Base-by-base conservation (phyloP, 352 stramenopile genomes). In the Phytophthora fragariae region DNA sequence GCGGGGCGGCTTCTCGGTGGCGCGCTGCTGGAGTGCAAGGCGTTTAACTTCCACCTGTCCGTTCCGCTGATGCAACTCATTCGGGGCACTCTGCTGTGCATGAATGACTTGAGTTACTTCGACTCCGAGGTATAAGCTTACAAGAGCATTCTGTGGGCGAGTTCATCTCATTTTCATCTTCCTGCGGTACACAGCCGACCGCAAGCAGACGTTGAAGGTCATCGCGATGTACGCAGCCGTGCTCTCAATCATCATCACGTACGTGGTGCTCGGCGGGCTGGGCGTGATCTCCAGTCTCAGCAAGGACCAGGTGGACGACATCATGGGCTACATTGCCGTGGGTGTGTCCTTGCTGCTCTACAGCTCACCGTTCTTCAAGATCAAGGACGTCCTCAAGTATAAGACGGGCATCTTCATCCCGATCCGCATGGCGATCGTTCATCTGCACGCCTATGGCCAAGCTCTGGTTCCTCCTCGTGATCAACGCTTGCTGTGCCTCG, bases 11-110 rank as follows among this genome's bases (percentile, higher is more conserved):
- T 95, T 4, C 47, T 97, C 2, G 88, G 90, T 0, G 75, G 87
- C 3, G 80, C 85, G 24, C 69, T 94, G 31, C 62, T 95, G 1
- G 98, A 99, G 71, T 88, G 95, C 39, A 97, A 99, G 60, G 83
- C 99, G 27, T 90, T 99, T 0, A 87, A 92, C 55, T 97, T 97
- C 49, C 97, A 99, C 72, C 87, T 99, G 75, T 92, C 96, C 3
- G 79, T 97, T 17, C 94, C 98, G 31, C 77, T 99, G 44, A 98
- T 99, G 75, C 99, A 99, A 82, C 92, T 99, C 67, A 93, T 99
- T 35, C 78, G 99, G 15, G 97, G 94, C 1, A 98, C 95, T 61
- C 98, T 97, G 3, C 83, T 99, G 55, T 94, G 87, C 14, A 93
- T 99, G 29, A 84, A 92, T 21, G 97, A 99, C 80, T 76, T 99